These are phyloP conservation scores for Aspergillus sclerotialis DNA, from an alignment of 2,329 filamentous ascomycete species.

Conservation along the genomic window DNA sequence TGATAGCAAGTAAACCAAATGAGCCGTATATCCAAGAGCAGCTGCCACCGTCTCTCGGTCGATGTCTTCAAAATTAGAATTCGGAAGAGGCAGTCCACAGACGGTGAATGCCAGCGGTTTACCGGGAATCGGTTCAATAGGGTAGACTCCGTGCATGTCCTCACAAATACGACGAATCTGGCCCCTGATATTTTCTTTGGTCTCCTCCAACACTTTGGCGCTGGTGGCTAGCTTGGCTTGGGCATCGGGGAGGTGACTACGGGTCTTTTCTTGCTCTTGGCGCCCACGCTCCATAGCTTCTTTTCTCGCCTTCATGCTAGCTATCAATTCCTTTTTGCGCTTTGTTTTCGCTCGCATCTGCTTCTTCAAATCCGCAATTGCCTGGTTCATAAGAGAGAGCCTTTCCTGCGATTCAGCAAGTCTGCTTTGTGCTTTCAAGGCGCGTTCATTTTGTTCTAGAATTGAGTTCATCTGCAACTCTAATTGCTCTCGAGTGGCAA, in stretches of 20 bases:
- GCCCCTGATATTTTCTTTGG: slow-evolving; percentile 61
- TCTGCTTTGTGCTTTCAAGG: slow-evolving; percentile 23
- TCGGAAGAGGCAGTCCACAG: slow-evolving; percentile 68
- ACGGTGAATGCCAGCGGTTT: slow-evolving; percentile 77
- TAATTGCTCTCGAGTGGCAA: slow-evolving; percentile 67
- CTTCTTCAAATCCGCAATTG: slow-evolving; percentile 58
- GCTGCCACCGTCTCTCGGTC: slow-evolving; percentile 66
- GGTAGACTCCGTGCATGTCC: slow-evolving; percentile 71
- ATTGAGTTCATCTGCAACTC: slow-evolving; percentile 66
- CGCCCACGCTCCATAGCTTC: slow-evolving; percentile 61
- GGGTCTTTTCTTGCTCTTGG: slow-evolving; percentile 51
- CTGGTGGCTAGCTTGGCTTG: slow-evolving; percentile 53
- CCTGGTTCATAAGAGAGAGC: slow-evolving; percentile 36
- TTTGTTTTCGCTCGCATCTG: slow-evolving; percentile 56
- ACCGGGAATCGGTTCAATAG: slow-evolving; percentile 61
- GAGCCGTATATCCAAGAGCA: slow-evolving; percentile 71
- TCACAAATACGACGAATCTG: slow-evolving; percentile 84
- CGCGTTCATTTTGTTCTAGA: slow-evolving; percentile 29
- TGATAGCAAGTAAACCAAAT: slow-evolving; percentile 67
- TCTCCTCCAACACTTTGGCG: slow-evolving; percentile 48
- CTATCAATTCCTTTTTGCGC: slow-evolving; percentile 59
- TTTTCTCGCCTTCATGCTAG: slow-evolving; percentile 59
- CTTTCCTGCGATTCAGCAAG: slow-evolving; percentile 35
- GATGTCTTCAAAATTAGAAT: slow-evolving; percentile 65
- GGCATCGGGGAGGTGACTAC: slow-evolving; percentile 56